Evolutionary conservation across 495 filamentous ascomycete species (phyloP), one percentile per base, ranked within the genome.

Genomic region (Astrothelium subdiscretum): DNA sequence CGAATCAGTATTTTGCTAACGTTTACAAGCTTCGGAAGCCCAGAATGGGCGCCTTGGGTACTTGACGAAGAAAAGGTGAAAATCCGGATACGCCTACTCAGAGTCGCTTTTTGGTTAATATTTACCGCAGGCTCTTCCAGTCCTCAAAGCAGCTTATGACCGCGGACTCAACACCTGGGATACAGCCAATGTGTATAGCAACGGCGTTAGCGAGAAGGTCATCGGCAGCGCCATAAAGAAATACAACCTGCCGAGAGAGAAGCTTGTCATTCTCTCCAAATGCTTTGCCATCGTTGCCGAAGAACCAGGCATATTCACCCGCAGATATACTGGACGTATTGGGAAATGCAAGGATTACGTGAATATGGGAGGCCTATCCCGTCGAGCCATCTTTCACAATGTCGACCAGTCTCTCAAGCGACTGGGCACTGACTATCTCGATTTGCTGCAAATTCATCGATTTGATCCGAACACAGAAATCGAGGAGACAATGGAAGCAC

Each of bases 371-470:
- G 72, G 72, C 2, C 52, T 74, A 11, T 67, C 63, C 27, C 60
- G 72, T 15, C 66, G 66, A 27, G 63, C 66, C 42, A 88, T 91
- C 67, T 85, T 91, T 69, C 83, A 84, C 60, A 82, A 85, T 22
- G 83, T 91, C 38, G 79, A 90, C 60, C 85, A 81, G 15, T 84
- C 82, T 40, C 77, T 91, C n/a, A 66, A 78, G 61, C 78, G 87
- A 6, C 78, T 92, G 1, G 82, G 78, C 24, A 84, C 85, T 0
- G 72, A 74, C 29, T 91, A 91, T 67, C 82, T 91, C 66, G 88
- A 92, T 67, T 71, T 91, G 27, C 78, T 90, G 48, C 85, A 89
- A 70, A 88, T 91, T 63, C 89, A 94, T 65, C 77, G 87, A n/a
- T 81, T 79, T 63, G 87, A 89, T 68, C 64, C 69, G 0, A 71